Evolutionary conservation across 2,329 filamentous ascomycete species (phyloP).

Genomic region (Diaporthe sp.): DNA sequence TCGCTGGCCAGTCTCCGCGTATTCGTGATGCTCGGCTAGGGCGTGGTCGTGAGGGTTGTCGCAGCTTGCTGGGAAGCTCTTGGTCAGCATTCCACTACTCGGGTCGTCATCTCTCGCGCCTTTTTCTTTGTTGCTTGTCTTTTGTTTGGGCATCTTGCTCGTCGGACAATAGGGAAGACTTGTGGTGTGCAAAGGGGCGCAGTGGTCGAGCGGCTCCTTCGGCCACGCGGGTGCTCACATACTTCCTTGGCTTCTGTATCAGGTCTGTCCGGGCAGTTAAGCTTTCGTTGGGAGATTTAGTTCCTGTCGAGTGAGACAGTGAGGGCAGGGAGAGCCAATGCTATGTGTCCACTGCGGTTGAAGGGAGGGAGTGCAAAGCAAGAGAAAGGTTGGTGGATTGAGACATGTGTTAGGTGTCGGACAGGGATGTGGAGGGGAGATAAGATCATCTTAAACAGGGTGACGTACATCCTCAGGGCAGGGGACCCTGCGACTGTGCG

Average conservation of each 20-base stretch:
- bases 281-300: constrained; percentile 19
- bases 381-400: constrained; percentile 3
- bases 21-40: background rate
- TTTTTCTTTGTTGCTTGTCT: background rate
- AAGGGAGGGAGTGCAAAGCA: background rate
- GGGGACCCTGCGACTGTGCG: constrained; percentile 1
- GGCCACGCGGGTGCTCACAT: constrained; percentile 15
- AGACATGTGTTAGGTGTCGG: constrained; percentile 24
- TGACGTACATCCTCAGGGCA: constrained; percentile 11
- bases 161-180: background rate
- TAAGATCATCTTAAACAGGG: constrained; percentile 17
- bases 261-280: background rate
- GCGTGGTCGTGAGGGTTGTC: background rate
- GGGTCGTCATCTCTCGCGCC: background rate
- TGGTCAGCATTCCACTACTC: background rate
- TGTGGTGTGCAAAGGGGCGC: background rate
- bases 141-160: background rate
- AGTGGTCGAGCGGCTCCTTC: background rate
- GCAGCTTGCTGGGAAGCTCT: background rate
- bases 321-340: constrained; percentile 6
- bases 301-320: background rate
- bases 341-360: background rate
- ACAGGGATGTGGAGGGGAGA: constrained; percentile 17
- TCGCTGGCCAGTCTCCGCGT: background rate
- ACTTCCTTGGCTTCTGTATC: constrained; percentile 6